phyloP scores from a whole-genome alignment of 805 yeast genomes.

The Myxozyma udenii region DNA sequence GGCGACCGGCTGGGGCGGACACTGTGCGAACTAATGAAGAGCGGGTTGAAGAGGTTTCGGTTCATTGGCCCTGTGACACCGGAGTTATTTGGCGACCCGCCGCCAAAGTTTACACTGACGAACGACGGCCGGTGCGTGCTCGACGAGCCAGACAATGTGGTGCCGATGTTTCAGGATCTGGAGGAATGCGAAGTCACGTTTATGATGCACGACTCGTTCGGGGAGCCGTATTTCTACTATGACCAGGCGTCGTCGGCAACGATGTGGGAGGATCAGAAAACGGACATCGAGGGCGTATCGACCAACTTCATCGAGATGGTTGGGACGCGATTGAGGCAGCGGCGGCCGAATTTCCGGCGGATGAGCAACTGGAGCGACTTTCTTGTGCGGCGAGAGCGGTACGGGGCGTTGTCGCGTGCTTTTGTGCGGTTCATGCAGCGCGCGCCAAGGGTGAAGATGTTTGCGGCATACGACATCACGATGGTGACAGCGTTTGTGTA shows the following conservation, averaged over 20 bases:
- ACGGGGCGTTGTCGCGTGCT: background rate
- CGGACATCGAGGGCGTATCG: background rate
- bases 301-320: background rate
- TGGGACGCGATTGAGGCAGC: no score
- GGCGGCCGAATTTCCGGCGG: background rate
- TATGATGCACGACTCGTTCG: constrained; percentile 5
- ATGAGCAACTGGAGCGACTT: background rate
- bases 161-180: constrained; percentile 3
- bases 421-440: background rate
- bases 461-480: background rate
- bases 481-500: background rate
- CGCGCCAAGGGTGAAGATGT: background rate
- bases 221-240: constrained; percentile 3
- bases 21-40: background rate
- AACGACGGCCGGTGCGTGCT: background rate
- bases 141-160: background rate
- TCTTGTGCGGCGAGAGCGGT: background rate
- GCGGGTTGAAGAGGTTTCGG: constrained; percentile 1
- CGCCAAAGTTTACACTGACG: background rate
- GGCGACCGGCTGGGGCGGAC: constrained; percentile 9
- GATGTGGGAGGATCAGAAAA: background rate
- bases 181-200: constrained; percentile 1
- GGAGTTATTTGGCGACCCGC: constrained; percentile 9
- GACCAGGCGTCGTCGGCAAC: background rate
- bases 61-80: constrained; percentile 9